Percentiles rank a stretch among this genome's conserved stretches.
Evolutionary conservation across 495 filamentous ascomycete genomes (phyloP).

Genomic region (Aspergillus heteromorphus): DNA sequence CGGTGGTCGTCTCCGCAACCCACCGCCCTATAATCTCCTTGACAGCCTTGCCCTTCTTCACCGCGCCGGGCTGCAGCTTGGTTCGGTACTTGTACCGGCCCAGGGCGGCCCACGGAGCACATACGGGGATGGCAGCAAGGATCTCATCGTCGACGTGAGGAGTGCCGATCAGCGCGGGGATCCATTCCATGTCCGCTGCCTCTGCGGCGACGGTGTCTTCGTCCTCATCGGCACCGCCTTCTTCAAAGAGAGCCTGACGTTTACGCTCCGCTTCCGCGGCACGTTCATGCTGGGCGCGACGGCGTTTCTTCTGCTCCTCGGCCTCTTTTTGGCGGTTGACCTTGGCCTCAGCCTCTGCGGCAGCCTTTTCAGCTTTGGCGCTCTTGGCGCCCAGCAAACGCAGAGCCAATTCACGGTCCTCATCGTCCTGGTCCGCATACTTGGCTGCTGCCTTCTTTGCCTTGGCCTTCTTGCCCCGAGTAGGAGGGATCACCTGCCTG

Average conservation of each 20-base stretch:
- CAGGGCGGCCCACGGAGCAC: constrained; percentile 83
- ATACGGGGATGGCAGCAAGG: constrained; percentile 82
- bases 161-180: constrained; percentile 72
- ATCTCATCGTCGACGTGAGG: constrained; percentile 81
- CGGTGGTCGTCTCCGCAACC: constrained; percentile 48
- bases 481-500: constrained; percentile 27
- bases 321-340: constrained; percentile 55
- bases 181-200: constrained; percentile 46
- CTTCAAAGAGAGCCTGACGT: constrained; percentile 52
- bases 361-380: constrained; percentile 45
- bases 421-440: constrained; percentile 92
- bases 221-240: constrained; percentile 53
- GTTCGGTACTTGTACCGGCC: constrained; percentile 77
- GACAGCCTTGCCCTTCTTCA: constrained; percentile 93
- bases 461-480: constrained; percentile 77
- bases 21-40: constrained; percentile 79
- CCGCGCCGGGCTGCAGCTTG: constrained; percentile 83
- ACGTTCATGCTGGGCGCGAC: constrained; percentile 71
- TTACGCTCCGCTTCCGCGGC: constrained; percentile 56
- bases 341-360: constrained; percentile 45
- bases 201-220: constrained; percentile 44
- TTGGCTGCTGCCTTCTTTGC: constrained; percentile 82
- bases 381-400: constrained; percentile 71
- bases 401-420: constrained; percentile 79
- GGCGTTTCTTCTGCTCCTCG: constrained; percentile 61